A percentile compares a stretch with the other conserved stretches of the same genome.
Evolutionary conservation across 495 filamentous ascomycete genomes (phyloP).

Genomic region (Neurospora sp.): DNA sequence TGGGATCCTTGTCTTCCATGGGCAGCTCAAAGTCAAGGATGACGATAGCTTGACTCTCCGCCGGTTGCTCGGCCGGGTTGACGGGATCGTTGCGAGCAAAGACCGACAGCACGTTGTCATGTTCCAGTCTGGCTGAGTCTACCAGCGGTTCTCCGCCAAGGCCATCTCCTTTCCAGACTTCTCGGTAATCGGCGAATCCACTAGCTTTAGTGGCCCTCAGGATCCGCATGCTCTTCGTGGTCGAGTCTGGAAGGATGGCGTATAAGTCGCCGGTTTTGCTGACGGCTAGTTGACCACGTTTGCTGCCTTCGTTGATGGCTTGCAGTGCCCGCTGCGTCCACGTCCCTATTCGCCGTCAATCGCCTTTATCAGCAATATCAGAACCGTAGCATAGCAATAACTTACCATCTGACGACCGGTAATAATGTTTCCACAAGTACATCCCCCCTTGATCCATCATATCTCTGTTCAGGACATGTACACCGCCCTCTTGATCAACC

Average conservation of each 20-base stretch:
- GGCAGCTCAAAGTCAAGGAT: conserved; percentile 29
- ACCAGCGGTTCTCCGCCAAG: conserved; percentile 29
- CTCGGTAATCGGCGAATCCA: conserved; percentile 19
- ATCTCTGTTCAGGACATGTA: conserved; percentile 39
- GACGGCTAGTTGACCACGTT: conserved; percentile 26
- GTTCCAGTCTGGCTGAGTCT: conserved; percentile 22
- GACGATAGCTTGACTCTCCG: conserved; percentile 12
- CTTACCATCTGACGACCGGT: conserved; percentile 26
- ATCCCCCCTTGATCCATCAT: conserved; percentile 14
- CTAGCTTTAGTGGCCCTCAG: conserved; percentile 18
- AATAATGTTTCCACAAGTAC: conserved; percentile 37
- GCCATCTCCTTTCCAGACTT: conserved; percentile 22
- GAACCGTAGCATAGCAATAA: background rate
- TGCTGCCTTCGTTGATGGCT: conserved; percentile 19
- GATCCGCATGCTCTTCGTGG: conserved; percentile 17
- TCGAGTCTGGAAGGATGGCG: conserved; percentile 25
- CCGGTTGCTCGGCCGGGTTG: background rate
- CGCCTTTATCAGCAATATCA: background rate
- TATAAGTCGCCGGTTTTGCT: conserved; percentile 24
- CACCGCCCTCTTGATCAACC: conserved; percentile 30
- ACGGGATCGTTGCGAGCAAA: conserved; percentile 17
- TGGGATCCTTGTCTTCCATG: background rate
- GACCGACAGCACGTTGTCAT: conserved; percentile 28
- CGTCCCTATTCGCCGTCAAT: conserved; percentile 7
- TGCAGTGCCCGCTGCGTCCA: conserved; percentile 23